Base-by-base conservation (phyloP, 495 filamentous ascomycete species). In the Penicillium turbatum region DNA sequence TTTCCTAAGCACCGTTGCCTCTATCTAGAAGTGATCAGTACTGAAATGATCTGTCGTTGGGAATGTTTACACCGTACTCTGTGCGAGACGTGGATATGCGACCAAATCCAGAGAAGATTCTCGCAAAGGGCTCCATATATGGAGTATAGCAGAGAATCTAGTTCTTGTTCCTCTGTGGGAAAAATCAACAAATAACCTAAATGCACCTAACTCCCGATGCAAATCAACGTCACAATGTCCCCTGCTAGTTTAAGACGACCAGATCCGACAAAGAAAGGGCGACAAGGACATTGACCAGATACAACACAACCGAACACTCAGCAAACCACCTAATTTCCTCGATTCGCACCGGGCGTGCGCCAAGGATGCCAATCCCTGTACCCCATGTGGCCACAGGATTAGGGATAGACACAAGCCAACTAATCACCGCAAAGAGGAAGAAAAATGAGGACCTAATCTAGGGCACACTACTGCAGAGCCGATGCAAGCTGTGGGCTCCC, bases 311-410 rank as follows among this genome's bases (percentile, higher is more conserved):
- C 7, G 8, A 15, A 8, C 15, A 43, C 6, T 6, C 21, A 10
- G 19, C 17, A 19, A 32, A 10, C 31, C 11, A 13, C 21, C 19
- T 35, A 12, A 48, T 36, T 35, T 35, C n/a, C 31, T 36, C 41
- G 12, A 29, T 43, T n/a, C 21, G 31, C 13, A 27, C 3, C 6
- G 19, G 31, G 31, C 19, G 10, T 48, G 45, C 31, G 5, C 29
- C 30, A 42, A 51, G 38, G 38, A 41, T 48, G 3, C 19, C 36
- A 7, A 48, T 48, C 45, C 48, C 30, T 42, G 27, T 19, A 34
- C 2, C 21, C 48, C 49, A 51, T 51, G 49, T 51, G 49, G 49
- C 49, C 34, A 13, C 15, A 51, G 13, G 24, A 26, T 24, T 3
- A 19, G 38, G 5, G 38, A 9, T 24, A 24, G 21, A 24, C 21